These are phyloP conservation scores for Phytophthora tubulina DNA, from an alignment of 352 stramenopile genomes.

Conservation along the genomic window DNA sequence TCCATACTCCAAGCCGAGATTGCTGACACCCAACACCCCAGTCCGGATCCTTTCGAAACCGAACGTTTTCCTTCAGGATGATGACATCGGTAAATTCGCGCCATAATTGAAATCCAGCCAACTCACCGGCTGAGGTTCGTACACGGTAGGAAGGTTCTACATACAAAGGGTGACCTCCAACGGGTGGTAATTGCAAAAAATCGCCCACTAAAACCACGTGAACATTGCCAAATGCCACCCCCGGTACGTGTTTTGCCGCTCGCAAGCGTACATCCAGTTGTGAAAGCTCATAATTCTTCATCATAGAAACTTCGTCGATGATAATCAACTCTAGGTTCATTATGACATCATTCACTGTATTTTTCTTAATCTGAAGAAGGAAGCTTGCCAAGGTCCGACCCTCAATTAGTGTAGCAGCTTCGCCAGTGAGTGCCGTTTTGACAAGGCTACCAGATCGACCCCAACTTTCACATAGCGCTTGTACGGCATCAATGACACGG, in stretches of 20 bases:
- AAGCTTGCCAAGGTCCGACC: constrained; percentile 3
- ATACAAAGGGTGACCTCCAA: background rate
- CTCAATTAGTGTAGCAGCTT: constrained; percentile 6
- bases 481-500: constrained; percentile 3
- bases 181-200: background rate
- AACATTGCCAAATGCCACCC: background rate
- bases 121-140: background rate
- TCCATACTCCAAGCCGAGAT: constrained; percentile 4
- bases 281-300: too few species aligned
- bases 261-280: too few species aligned
- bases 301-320: too few species aligned
- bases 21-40: constrained; percentile 4
- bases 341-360: too few species aligned
- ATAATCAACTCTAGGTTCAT: too few species aligned
- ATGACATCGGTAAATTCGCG: background rate
- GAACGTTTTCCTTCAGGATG: background rate
- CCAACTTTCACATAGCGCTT: constrained; percentile 11
- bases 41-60: constrained; percentile 1
- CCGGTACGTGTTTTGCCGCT: background rate
- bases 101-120: background rate
- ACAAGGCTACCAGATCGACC: background rate
- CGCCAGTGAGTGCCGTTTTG: constrained; percentile 6
- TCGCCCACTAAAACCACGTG: background rate
- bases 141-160: background rate
- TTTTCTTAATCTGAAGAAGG: background rate